Percentiles rank a stretch among this genome's conserved stretches.
Evolutionary conservation across 2,329 filamentous ascomycete species (phyloP).

Genomic region (Xylaria hypoxylon): DNA sequence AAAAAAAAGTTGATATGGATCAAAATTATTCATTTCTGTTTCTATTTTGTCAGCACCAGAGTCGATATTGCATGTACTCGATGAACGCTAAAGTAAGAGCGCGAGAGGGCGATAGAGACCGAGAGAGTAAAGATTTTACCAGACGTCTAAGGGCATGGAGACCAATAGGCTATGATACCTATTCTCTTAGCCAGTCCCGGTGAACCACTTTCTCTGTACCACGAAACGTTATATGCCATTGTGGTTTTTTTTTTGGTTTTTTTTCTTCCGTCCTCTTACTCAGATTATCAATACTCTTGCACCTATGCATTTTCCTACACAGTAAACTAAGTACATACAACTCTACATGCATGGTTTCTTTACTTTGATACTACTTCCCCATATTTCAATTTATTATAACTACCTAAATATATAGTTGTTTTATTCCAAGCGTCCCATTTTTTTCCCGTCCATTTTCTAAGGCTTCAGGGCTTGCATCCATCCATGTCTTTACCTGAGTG

Average conservation of each 20-base stretch:
- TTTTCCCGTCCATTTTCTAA: conserved; percentile 9
- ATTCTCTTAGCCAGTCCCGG: conserved; percentile 25
- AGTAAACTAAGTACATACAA: conserved; percentile 16
- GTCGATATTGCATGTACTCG: background rate
- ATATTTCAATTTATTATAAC: conserved; percentile 23
- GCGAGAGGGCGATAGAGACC: conserved; percentile 7
- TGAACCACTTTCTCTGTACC: conserved; percentile 32
- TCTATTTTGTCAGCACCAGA: conserved; percentile 1
- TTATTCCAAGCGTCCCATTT: conserved; percentile 16
- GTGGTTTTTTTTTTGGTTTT: conserved; percentile 35
- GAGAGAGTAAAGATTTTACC: conserved; percentile 15
- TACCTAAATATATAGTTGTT: conserved; percentile 7
- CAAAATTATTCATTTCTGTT: background rate
- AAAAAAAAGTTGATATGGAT: background rate
- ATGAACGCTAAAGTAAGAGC: conserved; percentile 22
- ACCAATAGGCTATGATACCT: conserved; percentile 29
- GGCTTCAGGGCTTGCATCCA: conserved; percentile 20
- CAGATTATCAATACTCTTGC: conserved; percentile 30
- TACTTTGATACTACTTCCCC: conserved; percentile 17
- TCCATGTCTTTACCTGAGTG: conserved; percentile 32
- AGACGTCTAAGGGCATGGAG: conserved; percentile 25
- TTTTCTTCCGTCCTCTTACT: background rate
- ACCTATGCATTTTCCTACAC: conserved; percentile 2
- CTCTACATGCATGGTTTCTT: conserved; percentile 23
- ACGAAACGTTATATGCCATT: conserved; percentile 34